phyloP scores from a whole-genome alignment of 495 filamentous ascomycete species.

The Penicillium samsonianum region DNA sequence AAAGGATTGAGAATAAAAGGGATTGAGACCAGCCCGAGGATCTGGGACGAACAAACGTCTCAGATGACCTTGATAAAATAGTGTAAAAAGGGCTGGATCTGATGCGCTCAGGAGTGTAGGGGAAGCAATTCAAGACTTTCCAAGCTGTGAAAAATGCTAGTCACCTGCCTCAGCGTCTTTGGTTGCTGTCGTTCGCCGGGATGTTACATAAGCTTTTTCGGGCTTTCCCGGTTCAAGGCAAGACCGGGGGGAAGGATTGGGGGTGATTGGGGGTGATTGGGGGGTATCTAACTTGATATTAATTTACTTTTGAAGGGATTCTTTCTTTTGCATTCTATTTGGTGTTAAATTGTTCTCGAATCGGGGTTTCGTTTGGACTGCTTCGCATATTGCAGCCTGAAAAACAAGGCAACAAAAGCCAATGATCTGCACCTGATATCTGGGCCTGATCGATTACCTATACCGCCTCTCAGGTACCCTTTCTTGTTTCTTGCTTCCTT shows the following conservation, averaged over 20 bases:
- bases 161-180: constrained; percentile 38
- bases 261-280: not conserved
- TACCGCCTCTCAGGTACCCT: constrained; percentile 20
- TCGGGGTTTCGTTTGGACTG: not conserved
- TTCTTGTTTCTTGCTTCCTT: constrained; percentile 6
- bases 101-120: constrained; percentile 27
- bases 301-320: not conserved
- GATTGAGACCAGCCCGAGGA: constrained; percentile 38
- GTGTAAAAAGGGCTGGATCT: constrained; percentile 24
- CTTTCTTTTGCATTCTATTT: not conserved
- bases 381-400: not conserved
- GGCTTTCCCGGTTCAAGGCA: constrained; percentile 25
- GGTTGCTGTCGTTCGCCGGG: constrained; percentile 34
- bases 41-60: constrained; percentile 34
- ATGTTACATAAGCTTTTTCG: constrained; percentile 32
- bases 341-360: not conserved
- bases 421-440: constrained; percentile 25
- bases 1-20: constrained; percentile 23
- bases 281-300: not conserved
- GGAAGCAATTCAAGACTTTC: constrained; percentile 32
- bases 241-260: not conserved
- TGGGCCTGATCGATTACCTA: constrained; percentile 22
- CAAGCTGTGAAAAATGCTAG: constrained; percentile 37
- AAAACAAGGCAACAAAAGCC: not conserved
- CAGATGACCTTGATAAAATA: constrained; percentile 14